These are phyloP conservation scores for Entophlyctis luteolus DNA, from an alignment of 192 early-diverging fungal species.

Conservation along the genomic window DNA sequence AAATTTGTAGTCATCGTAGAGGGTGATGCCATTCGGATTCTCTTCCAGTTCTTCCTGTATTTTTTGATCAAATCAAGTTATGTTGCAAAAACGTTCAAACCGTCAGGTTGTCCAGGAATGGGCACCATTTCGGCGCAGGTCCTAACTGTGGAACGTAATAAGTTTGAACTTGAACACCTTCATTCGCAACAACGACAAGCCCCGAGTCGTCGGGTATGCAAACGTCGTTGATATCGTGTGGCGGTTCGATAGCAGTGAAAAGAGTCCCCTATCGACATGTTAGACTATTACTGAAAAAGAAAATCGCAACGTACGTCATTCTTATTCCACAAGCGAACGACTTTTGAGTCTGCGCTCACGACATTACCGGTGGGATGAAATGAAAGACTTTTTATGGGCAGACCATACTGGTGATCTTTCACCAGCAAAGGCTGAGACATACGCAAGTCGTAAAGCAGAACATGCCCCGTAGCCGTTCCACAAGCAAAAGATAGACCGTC, in stretches of 20 bases:
- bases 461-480: slow-evolving; percentile 88
- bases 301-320: slow-evolving; percentile 49
- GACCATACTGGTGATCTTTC: slow-evolving; percentile 98
- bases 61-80: not conserved
- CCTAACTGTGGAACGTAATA: slow-evolving; percentile 92
- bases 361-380: slow-evolving; percentile 81
- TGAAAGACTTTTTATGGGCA: slow-evolving; percentile 79
- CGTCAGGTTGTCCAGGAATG: slow-evolving; percentile 95
- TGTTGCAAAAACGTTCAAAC: slow-evolving; percentile 57
- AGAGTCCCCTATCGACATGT: slow-evolving; percentile 56
- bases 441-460: slow-evolving; percentile 90
- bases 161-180: slow-evolving; percentile 86
- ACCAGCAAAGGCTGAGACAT: slow-evolving; percentile 73
- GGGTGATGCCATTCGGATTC: slow-evolving; percentile 65
- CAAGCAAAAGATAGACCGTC: slow-evolving; percentile 85
- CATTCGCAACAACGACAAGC: slow-evolving; percentile 85
- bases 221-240: slow-evolving; percentile 89
- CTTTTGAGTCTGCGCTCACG: slow-evolving; percentile 82
- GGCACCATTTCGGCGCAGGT: slow-evolving; percentile 86
- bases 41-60: slow-evolving; percentile 70
- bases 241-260: slow-evolving; percentile 90
- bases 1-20: slow-evolving; percentile 99
- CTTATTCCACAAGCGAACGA: slow-evolving; percentile 92
- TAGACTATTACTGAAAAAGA: not conserved
- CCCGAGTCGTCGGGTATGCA: slow-evolving; percentile 77